A percentile compares a stretch with the other conserved stretches of the same genome.
These are phyloP conservation scores for Silene vulgaris DNA, from an alignment of 179 eudicot genomes.

Conservation along the genomic window DNA sequence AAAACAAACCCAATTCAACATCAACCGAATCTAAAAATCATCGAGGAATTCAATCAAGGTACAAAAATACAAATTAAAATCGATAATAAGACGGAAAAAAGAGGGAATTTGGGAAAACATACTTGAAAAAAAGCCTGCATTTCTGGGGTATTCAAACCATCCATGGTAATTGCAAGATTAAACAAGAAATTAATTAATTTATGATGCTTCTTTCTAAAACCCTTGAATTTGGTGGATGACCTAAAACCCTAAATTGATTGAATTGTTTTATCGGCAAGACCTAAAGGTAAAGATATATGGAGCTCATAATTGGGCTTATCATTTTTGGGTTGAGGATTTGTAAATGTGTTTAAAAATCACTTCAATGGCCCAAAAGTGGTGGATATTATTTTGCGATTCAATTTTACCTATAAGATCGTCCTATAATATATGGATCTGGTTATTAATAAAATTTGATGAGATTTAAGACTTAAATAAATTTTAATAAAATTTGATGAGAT, in stretches of 20 bases:
- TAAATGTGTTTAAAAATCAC: no score
- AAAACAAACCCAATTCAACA: not conserved
- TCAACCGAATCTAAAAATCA: not conserved
- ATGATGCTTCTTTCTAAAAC: not conserved
- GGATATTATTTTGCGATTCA: no score
- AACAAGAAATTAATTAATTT: not conserved
- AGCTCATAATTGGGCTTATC: not conserved
- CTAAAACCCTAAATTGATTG: slow-evolving; percentile 10
- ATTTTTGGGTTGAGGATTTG: no score
- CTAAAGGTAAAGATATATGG: not conserved
- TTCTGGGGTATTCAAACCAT: not conserved
- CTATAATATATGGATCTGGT: no score
- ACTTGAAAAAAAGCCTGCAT: slow-evolving; percentile 8
- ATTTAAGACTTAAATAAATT: no score
- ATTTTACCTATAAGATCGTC: no score
- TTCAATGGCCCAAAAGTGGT: not conserved
- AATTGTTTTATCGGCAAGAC: not conserved
- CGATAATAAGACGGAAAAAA: not conserved
- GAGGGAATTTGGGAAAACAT: not conserved
- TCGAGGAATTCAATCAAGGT: not conserved
- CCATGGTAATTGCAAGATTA: not conserved
- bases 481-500: no score
- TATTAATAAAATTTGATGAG: no score
- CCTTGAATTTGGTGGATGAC: not conserved
- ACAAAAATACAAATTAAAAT: not conserved